Evolutionary conservation across 768 basidiomycete species (phyloP).

Genomic region (Goffeauzyma gilvescens): DNA sequence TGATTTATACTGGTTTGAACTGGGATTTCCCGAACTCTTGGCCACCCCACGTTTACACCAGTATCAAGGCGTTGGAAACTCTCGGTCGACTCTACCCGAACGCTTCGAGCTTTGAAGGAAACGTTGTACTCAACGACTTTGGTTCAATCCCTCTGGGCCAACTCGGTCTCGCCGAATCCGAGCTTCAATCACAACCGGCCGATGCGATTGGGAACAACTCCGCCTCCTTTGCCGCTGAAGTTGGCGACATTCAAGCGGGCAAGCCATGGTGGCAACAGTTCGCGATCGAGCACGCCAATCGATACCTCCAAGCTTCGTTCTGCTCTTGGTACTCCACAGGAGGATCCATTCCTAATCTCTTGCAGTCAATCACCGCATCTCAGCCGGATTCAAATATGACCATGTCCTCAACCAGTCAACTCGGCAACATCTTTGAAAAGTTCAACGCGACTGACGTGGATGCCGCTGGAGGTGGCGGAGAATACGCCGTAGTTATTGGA

Average conservation of each 20-base stretch:
- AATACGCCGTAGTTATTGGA: constrained; percentile 64
- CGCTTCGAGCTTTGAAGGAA: constrained; percentile 39
- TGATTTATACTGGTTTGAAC: constrained; percentile 48
- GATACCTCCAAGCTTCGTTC: constrained; percentile 61
- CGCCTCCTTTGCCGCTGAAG: constrained; percentile 39
- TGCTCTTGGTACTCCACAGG: constrained; percentile 90
- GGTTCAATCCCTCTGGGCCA: constrained; percentile 59
- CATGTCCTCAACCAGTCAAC: too few species aligned
- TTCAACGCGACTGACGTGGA: constrained; percentile 50
- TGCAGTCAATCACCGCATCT: too few species aligned
- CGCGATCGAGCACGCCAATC: constrained; percentile 57
- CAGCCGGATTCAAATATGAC: too few species aligned
- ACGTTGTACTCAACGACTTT: constrained; percentile 40
- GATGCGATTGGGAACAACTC: constrained; percentile 34
- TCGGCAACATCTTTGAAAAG: constrained; percentile 37
- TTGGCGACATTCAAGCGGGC: constrained; percentile 31
- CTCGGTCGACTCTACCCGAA: constrained; percentile 55
- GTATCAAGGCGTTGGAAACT: constrained; percentile 53
- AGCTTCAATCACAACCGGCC: constrained; percentile 49
- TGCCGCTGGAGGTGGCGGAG: constrained; percentile 39
- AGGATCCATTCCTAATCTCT: constrained; percentile 52
- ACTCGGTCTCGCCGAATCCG: constrained; percentile 50
- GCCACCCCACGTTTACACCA: constrained; percentile 45
- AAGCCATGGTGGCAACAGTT: constrained; percentile 36
- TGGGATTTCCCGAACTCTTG: constrained; percentile 53